A percentile compares a stretch with the other conserved stretches of the same genome.
Evolutionary conservation across 2,329 filamentous ascomycete species (phyloP).

Genomic region (Pyrenochaeta sp.): DNA sequence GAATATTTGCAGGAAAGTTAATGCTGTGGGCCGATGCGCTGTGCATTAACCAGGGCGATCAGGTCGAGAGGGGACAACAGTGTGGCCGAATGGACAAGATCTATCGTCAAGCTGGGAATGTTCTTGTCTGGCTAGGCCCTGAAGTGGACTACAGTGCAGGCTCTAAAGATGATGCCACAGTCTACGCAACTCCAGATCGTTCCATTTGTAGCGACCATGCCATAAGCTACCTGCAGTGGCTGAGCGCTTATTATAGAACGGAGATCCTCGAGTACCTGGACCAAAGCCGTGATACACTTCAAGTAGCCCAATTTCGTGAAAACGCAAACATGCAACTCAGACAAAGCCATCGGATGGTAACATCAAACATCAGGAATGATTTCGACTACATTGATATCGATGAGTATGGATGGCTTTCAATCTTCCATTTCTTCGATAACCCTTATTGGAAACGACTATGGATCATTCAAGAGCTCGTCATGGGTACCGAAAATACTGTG

Average conservation of each 20-base stretch:
- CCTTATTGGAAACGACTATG: neutral
- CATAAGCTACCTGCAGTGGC: too few relatives aligned
- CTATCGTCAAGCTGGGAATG: neutral
- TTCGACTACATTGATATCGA: neutral
- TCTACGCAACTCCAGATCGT: neutral
- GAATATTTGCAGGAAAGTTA: too few relatives aligned
- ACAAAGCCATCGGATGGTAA: too few relatives aligned
- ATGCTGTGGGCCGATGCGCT: too few relatives aligned
- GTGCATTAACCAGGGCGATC: neutral
- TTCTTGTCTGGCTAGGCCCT: neutral
- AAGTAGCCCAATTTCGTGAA: too few relatives aligned
- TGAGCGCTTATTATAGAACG: too few relatives aligned
- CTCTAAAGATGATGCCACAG: neutral
- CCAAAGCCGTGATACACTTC: too few relatives aligned
- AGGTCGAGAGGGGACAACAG: neutral
- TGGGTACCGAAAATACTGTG: neutral
- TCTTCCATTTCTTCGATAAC: neutral
- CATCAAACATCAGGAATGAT: neutral
- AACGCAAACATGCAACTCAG: too few relatives aligned
- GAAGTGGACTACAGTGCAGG: neutral
- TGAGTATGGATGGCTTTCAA: neutral
- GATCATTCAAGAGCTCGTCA: neutral
- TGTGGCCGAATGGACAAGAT: neutral
- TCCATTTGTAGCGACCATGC: too few relatives aligned
- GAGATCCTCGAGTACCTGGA: too few relatives aligned